Evolutionary conservation across 371 early-diverging fungal species (phyloP).

Genomic region (Parasitella parasitica): DNA sequence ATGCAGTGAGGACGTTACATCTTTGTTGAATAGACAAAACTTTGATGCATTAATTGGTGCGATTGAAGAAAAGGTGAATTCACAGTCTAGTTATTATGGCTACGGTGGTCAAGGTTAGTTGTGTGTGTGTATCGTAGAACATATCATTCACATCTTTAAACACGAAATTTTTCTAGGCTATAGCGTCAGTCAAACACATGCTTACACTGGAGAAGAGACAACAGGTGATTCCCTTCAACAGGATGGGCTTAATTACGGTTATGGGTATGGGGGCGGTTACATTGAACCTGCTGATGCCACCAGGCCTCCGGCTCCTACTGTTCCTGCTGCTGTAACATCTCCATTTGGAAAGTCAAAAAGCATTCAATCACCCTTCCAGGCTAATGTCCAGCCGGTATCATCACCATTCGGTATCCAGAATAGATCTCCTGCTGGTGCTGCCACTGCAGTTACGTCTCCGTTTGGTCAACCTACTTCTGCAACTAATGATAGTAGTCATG

Average conservation of each 20-base stretch:
- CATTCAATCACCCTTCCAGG: conserved; percentile 37
- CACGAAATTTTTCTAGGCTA: neutral
- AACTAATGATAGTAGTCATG: neutral
- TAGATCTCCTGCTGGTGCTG: neutral
- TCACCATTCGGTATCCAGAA: conserved; percentile 2
- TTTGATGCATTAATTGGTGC: conserved; percentile 17
- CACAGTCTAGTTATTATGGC: neutral
- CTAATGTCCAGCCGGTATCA: neutral
- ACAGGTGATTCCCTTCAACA: neutral
- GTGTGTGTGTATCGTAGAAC: neutral
- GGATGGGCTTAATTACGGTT: conserved; percentile 18
- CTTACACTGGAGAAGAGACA: conserved; percentile 4
- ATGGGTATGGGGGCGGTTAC: conserved; percentile 27
- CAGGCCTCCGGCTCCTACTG: neutral
- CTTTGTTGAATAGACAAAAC: conserved; percentile 10
- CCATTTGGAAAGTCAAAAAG: conserved; percentile 6
- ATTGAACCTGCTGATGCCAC: conserved; percentile 8
- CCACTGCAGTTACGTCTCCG: neutral
- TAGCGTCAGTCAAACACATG: neutral
- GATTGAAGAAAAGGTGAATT: conserved; percentile 1
- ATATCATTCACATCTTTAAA: neutral
- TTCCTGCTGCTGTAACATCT: neutral
- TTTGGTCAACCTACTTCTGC: neutral
- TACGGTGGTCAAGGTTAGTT: neutral
- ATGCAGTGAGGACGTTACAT: conserved; percentile 6